Evolutionary conservation across 768 basidiomycete species (phyloP).

Genomic region (Exidia glandulosa): DNA sequence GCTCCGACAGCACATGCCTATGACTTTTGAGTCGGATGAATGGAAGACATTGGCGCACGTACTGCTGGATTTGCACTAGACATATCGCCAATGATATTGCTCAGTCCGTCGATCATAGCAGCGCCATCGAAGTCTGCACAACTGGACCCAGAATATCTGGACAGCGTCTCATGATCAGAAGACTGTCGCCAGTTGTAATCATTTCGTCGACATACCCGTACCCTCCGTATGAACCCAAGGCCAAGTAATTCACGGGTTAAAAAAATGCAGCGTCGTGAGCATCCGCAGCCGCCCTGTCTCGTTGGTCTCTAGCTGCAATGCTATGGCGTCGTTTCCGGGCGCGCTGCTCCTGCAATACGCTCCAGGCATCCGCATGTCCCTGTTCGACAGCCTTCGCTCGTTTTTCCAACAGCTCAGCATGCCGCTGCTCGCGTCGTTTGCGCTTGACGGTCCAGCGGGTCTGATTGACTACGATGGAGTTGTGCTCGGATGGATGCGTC

Average conservation of each 20-base stretch:
- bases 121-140: too few species aligned
- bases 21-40: too few species aligned
- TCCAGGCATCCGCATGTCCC: background rate
- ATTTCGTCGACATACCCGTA: too few species aligned
- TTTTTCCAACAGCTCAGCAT: background rate
- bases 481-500: constrained; percentile 6
- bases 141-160: background rate
- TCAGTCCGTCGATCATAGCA: too few species aligned
- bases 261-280: background rate
- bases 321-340: background rate
- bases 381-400: background rate
- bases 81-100: too few species aligned
- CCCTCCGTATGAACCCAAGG: background rate
- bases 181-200: background rate
- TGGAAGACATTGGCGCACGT: too few species aligned
- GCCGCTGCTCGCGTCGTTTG: background rate
- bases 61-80: too few species aligned
- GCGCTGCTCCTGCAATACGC: background rate
- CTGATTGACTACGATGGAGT: background rate
- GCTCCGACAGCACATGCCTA: too few species aligned
- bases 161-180: background rate
- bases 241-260: background rate
- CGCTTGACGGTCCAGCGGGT: background rate
- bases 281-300: too few species aligned
- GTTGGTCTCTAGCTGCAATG: too few species aligned